Evolutionary conservation across 164 flowering plant genomes (phyloP), one percentile per base, ranked within the genome.

Genomic region (Aristolochia fimbriata): DNA sequence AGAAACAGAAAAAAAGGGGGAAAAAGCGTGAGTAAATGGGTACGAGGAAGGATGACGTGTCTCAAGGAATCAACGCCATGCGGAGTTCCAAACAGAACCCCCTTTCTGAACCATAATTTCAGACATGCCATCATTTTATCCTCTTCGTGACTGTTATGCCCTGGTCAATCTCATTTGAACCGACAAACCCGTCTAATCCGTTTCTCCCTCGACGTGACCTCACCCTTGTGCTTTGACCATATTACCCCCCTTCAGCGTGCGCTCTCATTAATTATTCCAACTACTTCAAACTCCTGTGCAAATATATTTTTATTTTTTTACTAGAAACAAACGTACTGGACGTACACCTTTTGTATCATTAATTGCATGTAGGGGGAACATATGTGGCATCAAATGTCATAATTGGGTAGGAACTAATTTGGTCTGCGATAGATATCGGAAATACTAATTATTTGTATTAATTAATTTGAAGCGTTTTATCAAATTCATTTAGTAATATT

Each of bases 41-140:
- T 64, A 57, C 67, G 67, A 64, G 50, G 50, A 58, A 57, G 49
- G 57, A 31, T 58, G 56, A 64, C 67, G 67, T 64, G 67, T 50
- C 61, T 23, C 1, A 10, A 15, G 22, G 15, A 46, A 45, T 23
- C 50, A 17, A 4, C 1, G 12, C 16, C 16, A 2, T 0, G 13
- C 8, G 25, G 22, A 46, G 15, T 56, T 30, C 25, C 61, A 14
- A 21, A 58, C 9, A 45, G 15, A 22, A 4, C 53, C 53, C 49
- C 17, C 5, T n/a, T 9, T 11, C 1, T 25, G 3, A 9, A 0
- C 41, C 0, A 8, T n/a, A 47, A 48, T 22, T 20, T 37, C 50
- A 5, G 7, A 20, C 21, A 11, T 58, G 17, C 15, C 49, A 22
- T 19, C 15, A n/a, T 17, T 33, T 19, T 19, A 2, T 43, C 0